Base-by-base conservation (phyloP, 345 rosid genomes). In the Melaleuca alternifolia region DNA sequence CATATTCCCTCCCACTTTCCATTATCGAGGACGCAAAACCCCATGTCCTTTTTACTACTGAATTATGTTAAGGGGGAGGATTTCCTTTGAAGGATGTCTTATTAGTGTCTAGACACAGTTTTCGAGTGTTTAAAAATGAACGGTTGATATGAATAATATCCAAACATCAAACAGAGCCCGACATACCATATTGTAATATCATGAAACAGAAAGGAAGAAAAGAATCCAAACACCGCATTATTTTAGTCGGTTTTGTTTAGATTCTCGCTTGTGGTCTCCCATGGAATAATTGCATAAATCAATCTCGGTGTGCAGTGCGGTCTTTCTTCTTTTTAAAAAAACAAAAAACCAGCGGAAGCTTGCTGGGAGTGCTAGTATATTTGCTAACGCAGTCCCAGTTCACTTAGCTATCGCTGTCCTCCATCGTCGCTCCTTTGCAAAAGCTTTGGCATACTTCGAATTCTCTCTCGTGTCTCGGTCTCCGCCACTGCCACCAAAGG, bases 1-100 rank as follows among this genome's bases (percentile, higher is more conserved):
- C 95, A 91, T 94, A 96, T 95, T 94, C 97, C 89, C 92, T 89
- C 93, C 89, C 94, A 88, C 88, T 88, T 85, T 84, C 61, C 18
- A 51, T 51, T 71, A 41, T 71, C 81, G 81, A 37, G 81, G 85
- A 51, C 26, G 57, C 85, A 51, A 51, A 7, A 28, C 46, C 85
- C 54, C 41, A 52, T 52, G 44, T 30, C 20, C 59, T 51, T 4
- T 41, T 54, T 54, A 6, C 57, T 23, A 12, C 54, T 82, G 84
- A 51, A 51, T 26, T 50, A 28, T 48, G 41, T 28, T 44, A 53
- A 30, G 85, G 16, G 59, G n/a, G 85, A 33, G 23, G 37, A 20
- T 51, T 30, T 1, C 44, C 28, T 52, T 83, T 37, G 48, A 71
- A 65, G 77, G 81, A 18, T 71, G 41, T 71, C 21, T 37, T 18